Base-by-base conservation (phyloP, 2,329 filamentous ascomycete species). In the Proliferodiscus dingleyae region DNA sequence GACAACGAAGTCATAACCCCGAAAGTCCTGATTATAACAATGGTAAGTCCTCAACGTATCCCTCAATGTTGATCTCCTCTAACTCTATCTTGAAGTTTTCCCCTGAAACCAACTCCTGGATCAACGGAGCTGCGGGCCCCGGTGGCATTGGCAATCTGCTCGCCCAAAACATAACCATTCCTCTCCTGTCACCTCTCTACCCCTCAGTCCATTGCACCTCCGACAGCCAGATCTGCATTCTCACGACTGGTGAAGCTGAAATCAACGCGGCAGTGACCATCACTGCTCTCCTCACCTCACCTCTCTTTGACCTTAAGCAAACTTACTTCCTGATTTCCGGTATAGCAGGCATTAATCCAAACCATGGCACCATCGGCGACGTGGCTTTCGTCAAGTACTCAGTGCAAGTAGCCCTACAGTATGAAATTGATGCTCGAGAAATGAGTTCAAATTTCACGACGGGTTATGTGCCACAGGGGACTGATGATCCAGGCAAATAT, bases 321-420 rank as follows among this genome's bases (percentile, higher is more conserved):
- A 83, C 84, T 1, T 89, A 89, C 66, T 87, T 87, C 64, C 65
- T 89, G 45, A 63, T 86, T 23, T 78, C 75, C 0, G 85, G 85
- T 2, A 87, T 89, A 50, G 84, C 80, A 1, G 85, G 85, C n/a
- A 72, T 87, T 22, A 87, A 79, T 61, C 85, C 85, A 1, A 75
- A 80, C 47, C 66, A 77, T 15, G 78, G 73, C 13, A 87, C 84
- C 0, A 72, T 84, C 3, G 78, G 77, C 37, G 74, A 75, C 28
- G 83, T 86, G 0, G 80, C 81, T 0, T 77, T 89, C 39, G 75
- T 80, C 23, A 73, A 76, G 9, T 89, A 80, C 59, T 77, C 83
- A 0, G 74, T 89, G 3, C 85, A 89, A 58, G 82, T 87, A 2
- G 83, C 80, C 0, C 68, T 88, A 45, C 84, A 89, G 62, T 85